Evolutionary conservation across 2,329 filamentous ascomycete genomes (phyloP), one percentile per base, ranked within the genome.

Genomic region (Hyphodiscus sp.): DNA sequence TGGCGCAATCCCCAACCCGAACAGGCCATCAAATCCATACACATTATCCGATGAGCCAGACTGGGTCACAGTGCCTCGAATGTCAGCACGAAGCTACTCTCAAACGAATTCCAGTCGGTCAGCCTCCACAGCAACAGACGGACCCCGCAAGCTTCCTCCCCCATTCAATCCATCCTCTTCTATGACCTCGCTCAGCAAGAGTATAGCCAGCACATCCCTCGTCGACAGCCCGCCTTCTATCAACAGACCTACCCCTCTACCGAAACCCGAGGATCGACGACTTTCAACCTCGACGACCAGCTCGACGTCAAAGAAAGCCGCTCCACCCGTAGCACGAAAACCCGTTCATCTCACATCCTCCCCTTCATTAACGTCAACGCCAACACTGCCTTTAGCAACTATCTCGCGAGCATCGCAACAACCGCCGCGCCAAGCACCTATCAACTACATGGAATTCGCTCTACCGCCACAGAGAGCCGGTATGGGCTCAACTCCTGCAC

Each of bases 1-100:
- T 9, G 76, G 79, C 11, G 77, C 83, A 62, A 73, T 83, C 2
- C 78, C 89, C 20, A 96, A 96, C 67, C 82, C 86, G 1, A 78
- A 82, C 30, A 81, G 89, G 47, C 81, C 83, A 13, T 82, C 87
- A 0, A 97, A 97, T 64, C 94, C 94, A 0, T 97, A 95, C 68
- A 79, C 78, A 1, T 75, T 79, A 0, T 84, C 80, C 1, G 78
- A 85, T 30, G 89, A 95, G 68, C 81, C 86, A 10, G 91, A 96
- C 64, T 97, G 94, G 94, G 82, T 95, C 43, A 78, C 78, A 2
- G 74, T 86, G 6, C 77, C 81, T 20, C 73, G 80, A 33, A 54
- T 60, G 33, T 46, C 53, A 20, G 49, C 45, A 20, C 49, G 51
- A 44, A 33, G 26, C 5, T 45, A 47, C 43, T 58, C 56, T 20